Percentiles rank a stretch among this genome's conserved stretches.
phyloP scores from a whole-genome alignment of 2,329 filamentous ascomycete genomes.

The Scedosporium aurantiacum region DNA sequence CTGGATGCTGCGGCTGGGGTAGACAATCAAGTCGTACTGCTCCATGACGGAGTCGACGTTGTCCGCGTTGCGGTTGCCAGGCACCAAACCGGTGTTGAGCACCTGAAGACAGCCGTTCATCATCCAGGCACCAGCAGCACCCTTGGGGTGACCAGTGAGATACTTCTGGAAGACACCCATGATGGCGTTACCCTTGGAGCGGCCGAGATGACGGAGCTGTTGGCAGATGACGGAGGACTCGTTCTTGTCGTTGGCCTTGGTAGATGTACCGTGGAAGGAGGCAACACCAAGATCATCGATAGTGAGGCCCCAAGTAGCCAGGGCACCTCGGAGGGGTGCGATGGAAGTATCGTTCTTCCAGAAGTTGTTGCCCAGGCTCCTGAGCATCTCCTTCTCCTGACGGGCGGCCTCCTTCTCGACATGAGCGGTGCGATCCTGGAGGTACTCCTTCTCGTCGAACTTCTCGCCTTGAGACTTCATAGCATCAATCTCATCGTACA shows the following conservation, averaged over 20 bases:
- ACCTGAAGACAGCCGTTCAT: conserved; percentile 97
- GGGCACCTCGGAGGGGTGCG: conserved; percentile 85
- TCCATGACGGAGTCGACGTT: conserved; percentile 96
- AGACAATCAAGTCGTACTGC: conserved; percentile 95
- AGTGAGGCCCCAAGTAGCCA: conserved; percentile 96
- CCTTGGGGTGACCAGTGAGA: conserved; percentile 96
- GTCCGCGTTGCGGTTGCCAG: conserved; percentile 95
- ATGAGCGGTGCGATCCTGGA: conserved; percentile 72
- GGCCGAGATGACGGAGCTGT: conserved; percentile 88
- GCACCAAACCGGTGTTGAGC: conserved; percentile 84
- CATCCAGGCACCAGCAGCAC: conserved; percentile 99
- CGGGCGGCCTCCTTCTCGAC: conserved; percentile 77
- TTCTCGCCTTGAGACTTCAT: conserved; percentile 68
- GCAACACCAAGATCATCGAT: conserved; percentile 92
- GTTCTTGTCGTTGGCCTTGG: conserved; percentile 98
- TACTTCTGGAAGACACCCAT: conserved; percentile 99
- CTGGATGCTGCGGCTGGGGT: conserved; percentile 89
- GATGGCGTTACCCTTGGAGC: conserved; percentile 91
- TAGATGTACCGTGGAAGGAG: conserved; percentile 98
- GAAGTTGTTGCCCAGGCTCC: conserved; percentile 94
- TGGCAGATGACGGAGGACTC: conserved; percentile 96
- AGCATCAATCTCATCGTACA: conserved; percentile 83
- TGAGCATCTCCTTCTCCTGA: conserved; percentile 86
- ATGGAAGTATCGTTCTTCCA: conserved; percentile 95
- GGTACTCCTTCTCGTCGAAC: conserved; percentile 76